These are phyloP conservation scores for Epichloe coenophiala DNA, from an alignment of 2,329 filamentous ascomycete species.

Conservation along the genomic window DNA sequence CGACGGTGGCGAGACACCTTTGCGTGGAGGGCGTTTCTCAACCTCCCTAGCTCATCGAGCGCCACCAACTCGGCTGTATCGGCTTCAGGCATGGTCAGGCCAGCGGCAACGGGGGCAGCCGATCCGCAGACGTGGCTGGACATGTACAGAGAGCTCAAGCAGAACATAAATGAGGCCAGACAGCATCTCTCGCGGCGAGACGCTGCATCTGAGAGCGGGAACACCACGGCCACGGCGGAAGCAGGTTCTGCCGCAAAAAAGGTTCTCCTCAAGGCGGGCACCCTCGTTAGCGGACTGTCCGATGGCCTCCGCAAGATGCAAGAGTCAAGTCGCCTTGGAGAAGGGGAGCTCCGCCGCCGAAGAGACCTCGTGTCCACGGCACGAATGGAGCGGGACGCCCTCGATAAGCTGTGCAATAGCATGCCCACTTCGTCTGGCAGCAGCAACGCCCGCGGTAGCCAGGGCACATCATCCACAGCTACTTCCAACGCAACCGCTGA, in stretches of 20 bases:
- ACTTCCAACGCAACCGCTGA: slow-evolving; percentile 25
- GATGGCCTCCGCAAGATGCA: slow-evolving; percentile 49
- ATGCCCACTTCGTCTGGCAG: slow-evolving; percentile 18
- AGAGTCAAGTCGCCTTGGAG: slow-evolving; percentile 45
- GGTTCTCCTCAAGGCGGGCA: slow-evolving; percentile 54
- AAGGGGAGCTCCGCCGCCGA: slow-evolving; percentile 60
- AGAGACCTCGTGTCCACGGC: slow-evolving; percentile 57
- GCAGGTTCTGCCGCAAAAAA: slow-evolving; percentile 63
- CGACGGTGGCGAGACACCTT: slow-evolving; percentile 61
- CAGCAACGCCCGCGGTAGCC: slow-evolving; percentile 28
- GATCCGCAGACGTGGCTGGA: slow-evolving; percentile 65
- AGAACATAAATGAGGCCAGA: slow-evolving; percentile 50
- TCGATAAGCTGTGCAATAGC: slow-evolving; percentile 58
- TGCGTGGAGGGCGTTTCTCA: slow-evolving; percentile 61
- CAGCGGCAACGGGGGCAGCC: slow-evolving; percentile 26
- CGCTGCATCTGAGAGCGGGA: slow-evolving; percentile 26
- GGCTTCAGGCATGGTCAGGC: slow-evolving; percentile 29
- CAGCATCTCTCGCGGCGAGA: slow-evolving; percentile 55
- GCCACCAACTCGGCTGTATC: slow-evolving; percentile 34
- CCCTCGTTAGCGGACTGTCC: slow-evolving; percentile 48
- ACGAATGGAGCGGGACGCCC: slow-evolving; percentile 58
- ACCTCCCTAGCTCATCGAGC: slow-evolving; percentile 42
- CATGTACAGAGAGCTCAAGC: slow-evolving; percentile 60
- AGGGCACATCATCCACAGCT: not conserved
- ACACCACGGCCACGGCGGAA: slow-evolving; percentile 36